Percentiles rank a stretch among this genome's conserved stretches.
Evolutionary conservation across 176 grass and related monocot species (phyloP).

Genomic region (Pharus latifolius): DNA sequence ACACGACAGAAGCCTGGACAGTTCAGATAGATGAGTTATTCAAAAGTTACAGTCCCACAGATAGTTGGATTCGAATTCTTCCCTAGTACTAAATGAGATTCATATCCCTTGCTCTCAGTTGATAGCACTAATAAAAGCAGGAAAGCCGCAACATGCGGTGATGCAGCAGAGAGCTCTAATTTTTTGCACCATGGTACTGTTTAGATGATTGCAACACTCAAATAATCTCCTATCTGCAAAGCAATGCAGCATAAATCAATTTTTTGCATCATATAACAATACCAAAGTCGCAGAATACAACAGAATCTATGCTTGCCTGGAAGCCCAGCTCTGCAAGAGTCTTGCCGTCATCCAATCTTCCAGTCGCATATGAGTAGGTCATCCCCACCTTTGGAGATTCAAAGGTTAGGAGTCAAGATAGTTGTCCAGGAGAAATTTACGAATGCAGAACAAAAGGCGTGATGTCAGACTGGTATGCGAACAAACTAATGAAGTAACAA

Average conservation of each 20-base stretch:
- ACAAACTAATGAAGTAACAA: background rate
- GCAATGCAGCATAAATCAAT: background rate
- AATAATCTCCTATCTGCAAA: slow-evolving; percentile 70
- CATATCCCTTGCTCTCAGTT: background rate
- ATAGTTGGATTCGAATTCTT: background rate
- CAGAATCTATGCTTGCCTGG: slow-evolving; percentile 35
- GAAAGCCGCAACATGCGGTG: background rate
- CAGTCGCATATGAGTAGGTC: slow-evolving; percentile 63
- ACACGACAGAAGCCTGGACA: background rate
- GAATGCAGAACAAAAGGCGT: no score
- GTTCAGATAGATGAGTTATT: background rate
- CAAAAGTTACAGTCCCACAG: background rate
- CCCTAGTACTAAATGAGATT: background rate
- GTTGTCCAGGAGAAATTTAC: background rate
- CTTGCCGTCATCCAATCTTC: slow-evolving; percentile 78
- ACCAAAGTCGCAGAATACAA: background rate
- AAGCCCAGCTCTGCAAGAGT: slow-evolving; percentile 75
- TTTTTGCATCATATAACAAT: background rate
- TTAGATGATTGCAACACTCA: slow-evolving; percentile 68
- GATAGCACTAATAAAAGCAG: background rate
- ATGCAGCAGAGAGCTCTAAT: background rate
- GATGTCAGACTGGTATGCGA: background rate
- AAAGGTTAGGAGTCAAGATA: background rate
- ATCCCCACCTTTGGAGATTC: slow-evolving; percentile 47
- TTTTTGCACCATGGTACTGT: background rate